phyloP scores from a whole-genome alignment of 805 yeast species.

The Yamadazyma ubonensis region DNA sequence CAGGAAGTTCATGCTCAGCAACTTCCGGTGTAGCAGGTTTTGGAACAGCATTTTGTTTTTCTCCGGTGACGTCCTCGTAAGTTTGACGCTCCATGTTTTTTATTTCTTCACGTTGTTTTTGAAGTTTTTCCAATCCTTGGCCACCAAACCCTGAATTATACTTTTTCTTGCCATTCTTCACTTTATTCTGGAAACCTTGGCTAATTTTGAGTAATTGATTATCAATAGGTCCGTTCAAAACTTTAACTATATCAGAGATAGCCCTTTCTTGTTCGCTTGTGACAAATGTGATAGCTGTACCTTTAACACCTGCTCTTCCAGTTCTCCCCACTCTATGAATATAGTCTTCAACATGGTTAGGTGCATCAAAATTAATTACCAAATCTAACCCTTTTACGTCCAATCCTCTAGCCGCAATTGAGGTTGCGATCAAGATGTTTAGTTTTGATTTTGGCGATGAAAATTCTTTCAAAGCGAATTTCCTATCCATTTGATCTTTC shows the following conservation, averaged over 20 bases:
- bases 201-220: conserved; percentile 51
- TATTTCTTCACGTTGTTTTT: conserved; percentile 22
- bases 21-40: neutral
- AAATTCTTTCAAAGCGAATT: conserved; percentile 69
- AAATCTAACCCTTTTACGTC: conserved; percentile 84
- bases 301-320: conserved; percentile 83
- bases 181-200: conserved; percentile 53
- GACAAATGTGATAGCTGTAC: conserved; percentile 62
- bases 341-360: conserved; percentile 90
- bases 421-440: conserved; percentile 80
- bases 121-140: conserved; percentile 51
- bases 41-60: neutral
- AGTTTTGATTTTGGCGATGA: conserved; percentile 49
- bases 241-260: conserved; percentile 68
- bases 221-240: conserved; percentile 55
- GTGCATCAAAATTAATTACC: conserved; percentile 72
- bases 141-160: conserved; percentile 88
- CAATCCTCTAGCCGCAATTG: conserved; percentile 91
- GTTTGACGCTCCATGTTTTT: conserved; percentile 50
- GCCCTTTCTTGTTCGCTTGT: conserved; percentile 58
- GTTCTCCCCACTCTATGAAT: conserved; percentile 96
- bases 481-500: conserved; percentile 80
- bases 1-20: conserved; percentile 30
- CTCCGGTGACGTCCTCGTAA: conserved; percentile 29
- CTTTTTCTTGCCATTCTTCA: conserved; percentile 64